Evolutionary conservation across 2,329 filamentous ascomycete genomes (phyloP), one percentile per base, ranked within the genome.

Genomic region (Aspergillus unguis): DNA sequence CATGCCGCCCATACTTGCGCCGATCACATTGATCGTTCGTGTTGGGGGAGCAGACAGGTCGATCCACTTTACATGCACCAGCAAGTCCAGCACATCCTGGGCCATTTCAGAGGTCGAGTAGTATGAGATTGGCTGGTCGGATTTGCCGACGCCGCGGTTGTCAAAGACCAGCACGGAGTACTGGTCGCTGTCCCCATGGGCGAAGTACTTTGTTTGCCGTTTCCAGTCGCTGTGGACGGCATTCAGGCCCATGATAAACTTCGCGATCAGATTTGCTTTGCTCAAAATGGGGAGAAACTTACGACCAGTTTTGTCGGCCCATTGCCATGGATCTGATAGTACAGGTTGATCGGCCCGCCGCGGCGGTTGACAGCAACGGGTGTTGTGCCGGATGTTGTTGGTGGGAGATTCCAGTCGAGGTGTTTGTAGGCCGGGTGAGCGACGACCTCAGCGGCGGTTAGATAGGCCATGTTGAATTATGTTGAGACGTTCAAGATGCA

Each of bases 61-160:
- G 40, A 69, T 84, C 88, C 88, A 95, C 57, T 83, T 84, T 7
- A 94, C 68, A 62, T 88, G 81, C 58, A 85, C 80, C 23, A 83
- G 63, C 17, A 94, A 75, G 63, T 94, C 88, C 58, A 92, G 66
- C 26, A 82, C 71, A 72, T 96, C 91, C 55, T 78, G 81, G 25
- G 91, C 91, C 90, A 96, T 95, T 62, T 89, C 87, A 36, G 81
- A 85, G 2, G 90, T 94, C 29, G 87, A 87, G 76, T 95, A 96
- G 38, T 89, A 83, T 62, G 81, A 77, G 25, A 88, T 66, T 0
- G 91, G 91, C 69, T 88, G 91, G 73, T 88, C 87, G 44, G 86
- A 90, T 56, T 81, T 80, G 52, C 91, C 91, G 66, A 95, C 87
- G 57, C 91, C 90, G 61, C 91, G 84, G 73, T 95, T 95, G 75